These are phyloP conservation scores for Paecilomyces formosus DNA, from an alignment of 2,329 filamentous ascomycete species.

Conservation along the genomic window DNA sequence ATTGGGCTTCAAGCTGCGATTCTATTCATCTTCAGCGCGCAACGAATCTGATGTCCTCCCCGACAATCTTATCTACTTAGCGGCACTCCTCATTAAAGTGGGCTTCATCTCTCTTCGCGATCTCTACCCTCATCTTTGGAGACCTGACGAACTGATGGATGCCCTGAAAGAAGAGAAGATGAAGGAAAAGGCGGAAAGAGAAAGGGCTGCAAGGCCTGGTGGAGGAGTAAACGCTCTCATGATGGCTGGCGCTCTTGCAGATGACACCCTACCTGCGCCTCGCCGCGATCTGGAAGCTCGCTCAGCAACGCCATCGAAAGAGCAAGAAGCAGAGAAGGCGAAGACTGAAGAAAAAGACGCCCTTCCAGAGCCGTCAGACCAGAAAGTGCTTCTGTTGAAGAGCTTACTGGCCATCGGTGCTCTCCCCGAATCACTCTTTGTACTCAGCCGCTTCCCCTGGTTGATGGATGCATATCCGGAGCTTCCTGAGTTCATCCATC, in stretches of 20 bases:
- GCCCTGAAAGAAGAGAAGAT: constrained; percentile 60
- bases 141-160: constrained; percentile 76
- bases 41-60: constrained; percentile 71
- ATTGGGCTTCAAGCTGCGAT: constrained; percentile 92
- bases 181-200: constrained; percentile 71
- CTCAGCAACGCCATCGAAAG: constrained; percentile 49
- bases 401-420: constrained; percentile 86
- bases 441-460: constrained; percentile 89
- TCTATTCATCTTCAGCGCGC: constrained; percentile 77
- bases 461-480: constrained; percentile 78
- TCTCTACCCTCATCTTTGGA: constrained; percentile 86
- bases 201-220: constrained; percentile 62
- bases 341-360: constrained; percentile 41
- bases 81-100: constrained; percentile 89
- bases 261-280: constrained; percentile 59
- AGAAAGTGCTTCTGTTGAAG: constrained; percentile 78
- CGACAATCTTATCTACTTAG: constrained; percentile 85
- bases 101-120: constrained; percentile 91
- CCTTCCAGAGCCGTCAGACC: constrained; percentile 70
- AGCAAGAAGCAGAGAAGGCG: constrained; percentile 40
- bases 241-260: constrained; percentile 76
- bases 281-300: constrained; percentile 46
- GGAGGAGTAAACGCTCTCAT: constrained; percentile 74
- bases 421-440: constrained; percentile 84
- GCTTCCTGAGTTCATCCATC: constrained; percentile 71